Percentiles rank a stretch among this genome's conserved stretches.
Evolutionary conservation across 1,139 yeast species (phyloP).

Genomic region (Scheffersomyces stambukii): DNA sequence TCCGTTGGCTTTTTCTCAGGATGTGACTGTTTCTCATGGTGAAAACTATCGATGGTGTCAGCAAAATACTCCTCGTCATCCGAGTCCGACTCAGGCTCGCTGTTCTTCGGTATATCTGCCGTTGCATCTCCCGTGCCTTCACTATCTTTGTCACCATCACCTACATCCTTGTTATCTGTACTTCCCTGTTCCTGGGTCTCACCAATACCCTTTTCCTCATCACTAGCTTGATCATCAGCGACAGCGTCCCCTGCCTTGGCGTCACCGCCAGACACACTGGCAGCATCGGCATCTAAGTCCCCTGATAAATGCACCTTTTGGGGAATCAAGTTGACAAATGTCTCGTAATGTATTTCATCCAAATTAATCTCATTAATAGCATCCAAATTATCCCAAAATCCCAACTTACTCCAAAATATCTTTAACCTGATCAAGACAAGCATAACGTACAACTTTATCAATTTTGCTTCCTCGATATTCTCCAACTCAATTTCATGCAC

Average conservation of each 20-base stretch:
- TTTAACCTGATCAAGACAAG: slow-evolving; percentile 32
- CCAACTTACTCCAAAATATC: slow-evolving; percentile 83
- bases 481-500: slow-evolving; percentile 13
- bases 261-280: background rate
- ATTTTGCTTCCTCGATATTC: slow-evolving; percentile 19
- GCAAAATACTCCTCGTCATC: slow-evolving; percentile 1
- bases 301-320: slow-evolving; percentile 1
- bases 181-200: too few species aligned
- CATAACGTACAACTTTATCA: slow-evolving; percentile 23
- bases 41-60: background rate
- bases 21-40: too few species aligned
- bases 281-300: background rate
- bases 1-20: too few species aligned
- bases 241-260: slow-evolving; percentile 1
- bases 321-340: slow-evolving; percentile 14
- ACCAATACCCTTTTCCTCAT: background rate
- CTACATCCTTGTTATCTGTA: too few species aligned
- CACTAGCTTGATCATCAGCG: background rate
- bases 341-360: slow-evolving; percentile 23
- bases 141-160: background rate
- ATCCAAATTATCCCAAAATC: slow-evolving; percentile 52
- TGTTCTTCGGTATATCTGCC: slow-evolving; percentile 1
- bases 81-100: background rate
- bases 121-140: background rate
- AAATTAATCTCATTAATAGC: slow-evolving; percentile 27